Conservation (phyloP, 2,329 filamentous ascomycete genomes). For the Tolypocladium cylindrosporum region DNA sequence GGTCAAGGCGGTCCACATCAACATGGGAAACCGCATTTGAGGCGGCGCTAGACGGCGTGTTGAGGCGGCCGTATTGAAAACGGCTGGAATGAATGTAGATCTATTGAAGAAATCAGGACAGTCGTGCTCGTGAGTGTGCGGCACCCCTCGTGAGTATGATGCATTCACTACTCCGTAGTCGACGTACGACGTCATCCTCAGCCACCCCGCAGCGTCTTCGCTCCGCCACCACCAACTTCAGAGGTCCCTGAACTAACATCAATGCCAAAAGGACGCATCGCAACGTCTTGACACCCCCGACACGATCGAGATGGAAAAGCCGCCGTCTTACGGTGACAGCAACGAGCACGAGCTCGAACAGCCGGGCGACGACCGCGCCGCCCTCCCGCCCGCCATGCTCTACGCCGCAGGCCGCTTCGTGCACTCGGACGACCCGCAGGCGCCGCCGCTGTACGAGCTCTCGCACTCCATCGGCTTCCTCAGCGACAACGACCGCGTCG, state of each 20-base stretch:
- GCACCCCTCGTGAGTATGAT: neutral
- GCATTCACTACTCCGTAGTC: neutral
- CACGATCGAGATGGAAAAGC: constrained; percentile 1
- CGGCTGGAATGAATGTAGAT: neutral
- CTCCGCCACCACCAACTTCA: neutral
- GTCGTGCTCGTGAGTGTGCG: neutral
- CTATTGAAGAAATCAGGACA: neutral
- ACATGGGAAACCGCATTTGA: constrained; percentile 23
- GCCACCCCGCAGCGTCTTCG: neutral
- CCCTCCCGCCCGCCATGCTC: constrained; percentile 20
- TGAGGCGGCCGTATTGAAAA: no score
- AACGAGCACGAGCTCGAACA: neutral
- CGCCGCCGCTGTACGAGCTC: constrained; percentile 24
- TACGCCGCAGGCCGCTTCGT: constrained; percentile 23
- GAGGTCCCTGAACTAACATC: no score
- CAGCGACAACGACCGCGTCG: constrained; percentile 18
- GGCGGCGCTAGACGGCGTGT: no score
- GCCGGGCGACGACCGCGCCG: constrained; percentile 5
- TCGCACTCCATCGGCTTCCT: constrained; percentile 23
- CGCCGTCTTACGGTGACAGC: constrained; percentile 14
- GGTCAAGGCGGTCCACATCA: constrained; percentile 35
- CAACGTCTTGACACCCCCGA: neutral
- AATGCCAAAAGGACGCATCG: neutral
- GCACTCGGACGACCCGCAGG: constrained; percentile 16
- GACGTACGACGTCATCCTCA: neutral